Percentiles rank a stretch among this genome's conserved stretches.
These are phyloP conservation scores for Sicyos edulis DNA, from an alignment of 306 rosid species.

Conservation along the genomic window DNA sequence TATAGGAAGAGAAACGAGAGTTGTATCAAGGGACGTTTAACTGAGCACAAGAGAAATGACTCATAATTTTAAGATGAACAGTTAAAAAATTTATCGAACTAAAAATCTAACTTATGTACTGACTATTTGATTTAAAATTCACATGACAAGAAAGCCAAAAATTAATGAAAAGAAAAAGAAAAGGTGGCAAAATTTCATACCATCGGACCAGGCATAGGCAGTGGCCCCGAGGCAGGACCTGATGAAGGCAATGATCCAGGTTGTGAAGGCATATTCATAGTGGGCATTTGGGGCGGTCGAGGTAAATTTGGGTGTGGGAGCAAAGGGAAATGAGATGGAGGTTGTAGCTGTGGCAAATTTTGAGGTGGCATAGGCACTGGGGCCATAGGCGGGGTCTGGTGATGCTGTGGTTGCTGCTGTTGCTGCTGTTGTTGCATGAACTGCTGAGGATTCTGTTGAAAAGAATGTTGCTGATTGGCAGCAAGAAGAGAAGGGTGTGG, in stretches of 20 bases:
- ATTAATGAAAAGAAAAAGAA: not conserved
- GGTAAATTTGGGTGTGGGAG: conserved; percentile 76
- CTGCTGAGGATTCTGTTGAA: conserved; percentile 84
- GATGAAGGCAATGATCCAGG: conserved; percentile 52
- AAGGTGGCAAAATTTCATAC: conserved; percentile 33
- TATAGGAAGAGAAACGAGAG: not conserved
- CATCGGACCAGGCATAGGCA: conserved; percentile 74
- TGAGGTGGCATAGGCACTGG: conserved; percentile 65
- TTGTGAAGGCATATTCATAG: conserved; percentile 64
- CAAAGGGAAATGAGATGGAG: conserved; percentile 84
- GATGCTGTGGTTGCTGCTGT: conserved; percentile 32
- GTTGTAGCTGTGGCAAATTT: conserved; percentile 77
- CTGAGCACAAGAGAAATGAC: not conserved
- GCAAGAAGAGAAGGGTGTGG: conserved; percentile 96
- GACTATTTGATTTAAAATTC: not conserved
- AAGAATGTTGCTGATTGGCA: conserved; percentile 76
- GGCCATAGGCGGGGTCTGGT: conserved; percentile 55
- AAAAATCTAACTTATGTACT: not conserved
- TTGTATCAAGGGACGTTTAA: not conserved
- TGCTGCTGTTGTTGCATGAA: conserved; percentile 56
- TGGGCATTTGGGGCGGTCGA: conserved; percentile 81
- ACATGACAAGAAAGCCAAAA: not conserved
- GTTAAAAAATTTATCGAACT: not conserved
- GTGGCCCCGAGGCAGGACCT: conserved; percentile 36
- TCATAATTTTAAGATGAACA: not conserved